Evolutionary conservation across 2,329 filamentous ascomycete genomes (phyloP), one percentile per base, ranked within the genome.

Genomic region (Ramichloridium luteum): DNA sequence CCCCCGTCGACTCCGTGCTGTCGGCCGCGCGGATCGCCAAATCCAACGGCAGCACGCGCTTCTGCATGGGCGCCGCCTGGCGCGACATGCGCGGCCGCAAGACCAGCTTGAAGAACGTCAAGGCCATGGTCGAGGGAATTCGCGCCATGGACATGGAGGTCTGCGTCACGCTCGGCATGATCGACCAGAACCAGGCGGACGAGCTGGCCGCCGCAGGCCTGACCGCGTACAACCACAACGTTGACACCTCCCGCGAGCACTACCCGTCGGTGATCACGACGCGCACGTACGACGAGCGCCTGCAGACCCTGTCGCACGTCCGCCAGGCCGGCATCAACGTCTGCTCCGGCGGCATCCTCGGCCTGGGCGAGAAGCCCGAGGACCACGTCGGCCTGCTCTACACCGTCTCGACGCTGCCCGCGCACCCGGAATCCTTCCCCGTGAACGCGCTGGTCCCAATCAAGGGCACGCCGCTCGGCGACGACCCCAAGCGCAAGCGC

Each of bases 1-100:
- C 78, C 40, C 70, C 72, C 1, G 83, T 93, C 33, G 80, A 90
- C 36, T 74, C 79, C 0, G 85, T 93, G 2, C 72, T 93, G 14
- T 73, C 70, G 22, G 81, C 82, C 3, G 85, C 85, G 1, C 72
- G 74, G 20, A 72, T 73, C 17, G 85, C 85, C 38, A 82, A 80
- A 49, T 74, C 73, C 34, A 90, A 90, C 43, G 85, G 85, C 30
- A 85, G 79, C 62, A 92, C 83, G 6, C 74, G 85, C 2, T 93
- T 93, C 68, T 93, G 85, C 61, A 93, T 93, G 84, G 85, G 85
- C 6, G 85, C 85, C 3, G 85, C 85, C 0, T 93, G 85, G 85
- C 68, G 85, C 22, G 85, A 93, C 58, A 93, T 93, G 85, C 77
- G 82, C 10, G 85, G 85, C 12, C 79, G 85, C 43, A 90, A 86